Base-by-base conservation (phyloP, 202 grass and related monocot genomes). In the Alloteropsis angusta region DNA sequence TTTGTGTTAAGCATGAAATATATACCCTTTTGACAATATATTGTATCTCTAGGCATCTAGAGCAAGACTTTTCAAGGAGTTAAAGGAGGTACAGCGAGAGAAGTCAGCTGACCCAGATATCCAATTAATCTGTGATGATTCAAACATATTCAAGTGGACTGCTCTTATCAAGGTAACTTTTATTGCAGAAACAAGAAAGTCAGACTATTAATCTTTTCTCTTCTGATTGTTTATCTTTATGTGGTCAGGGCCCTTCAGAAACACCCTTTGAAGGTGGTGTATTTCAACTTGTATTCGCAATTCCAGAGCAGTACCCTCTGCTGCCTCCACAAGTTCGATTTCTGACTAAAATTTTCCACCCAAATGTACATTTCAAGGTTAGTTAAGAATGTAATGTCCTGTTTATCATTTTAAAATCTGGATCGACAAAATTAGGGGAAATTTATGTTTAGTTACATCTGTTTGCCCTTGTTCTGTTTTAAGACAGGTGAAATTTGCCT, bases 291-390 rank as follows among this genome's bases (percentile, higher is more conserved):
- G 89, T 85, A 48, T 97, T 97, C 64, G 74, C 88, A 61, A 99
- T 99, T 89, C 92, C 92, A 9, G 92, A 99, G 52, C 96, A 96
- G 74, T 99, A 99, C 60, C 96, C 96, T 93, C 76, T 99, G 7
- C 75, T 99, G 19, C 92, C 92, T 88, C 96, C 96, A 10, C 96
- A 99, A 99, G 92, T 99, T 82, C 88, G 96, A 21, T 99, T 99
- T 74, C 65, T 99, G 64, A 96, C 96, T 60, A 99, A 99, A 88
- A 99, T 99, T 88, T 99, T 99, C 83, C 96, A 99, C 69, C 96
- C 96, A 45, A 99, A 99, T 67, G 96, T 99, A 47, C 96, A 99
- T 80, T 99, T 99, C 72, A 99, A 99, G 96, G 96, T 99, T 68
- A 80, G 34, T 39, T 73, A 63, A 47, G 10, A 47, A 18, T 48